Evolutionary conservation across 495 filamentous ascomycete species (phyloP).

Genomic region (Penicillium salamii): DNA sequence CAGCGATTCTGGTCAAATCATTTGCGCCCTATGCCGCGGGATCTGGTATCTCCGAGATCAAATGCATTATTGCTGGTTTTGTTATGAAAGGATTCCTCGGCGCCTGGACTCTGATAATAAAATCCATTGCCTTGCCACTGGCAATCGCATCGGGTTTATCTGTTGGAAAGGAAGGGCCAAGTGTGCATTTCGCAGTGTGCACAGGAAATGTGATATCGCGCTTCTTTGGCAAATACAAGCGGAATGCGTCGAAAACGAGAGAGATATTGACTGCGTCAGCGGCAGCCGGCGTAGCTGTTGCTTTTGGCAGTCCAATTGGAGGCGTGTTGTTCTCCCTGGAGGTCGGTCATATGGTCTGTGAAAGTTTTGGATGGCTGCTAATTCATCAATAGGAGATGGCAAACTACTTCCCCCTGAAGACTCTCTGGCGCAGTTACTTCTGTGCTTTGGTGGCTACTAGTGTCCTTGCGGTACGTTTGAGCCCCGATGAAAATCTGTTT

Average conservation of each 20-base stretch:
- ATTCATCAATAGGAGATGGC: conserved; percentile 74
- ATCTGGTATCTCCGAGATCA: conserved; percentile 98
- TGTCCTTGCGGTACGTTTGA: conserved; percentile 65
- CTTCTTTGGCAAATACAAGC: conserved; percentile 88
- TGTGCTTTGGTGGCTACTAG: conserved; percentile 95
- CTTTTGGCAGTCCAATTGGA: conserved; percentile 96
- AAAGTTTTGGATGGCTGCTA: conserved; percentile 7
- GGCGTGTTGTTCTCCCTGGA: conserved; percentile 96
- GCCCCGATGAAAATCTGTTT: neutral
- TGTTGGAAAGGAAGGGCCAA: conserved; percentile 96
- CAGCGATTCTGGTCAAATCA: conserved; percentile 82
- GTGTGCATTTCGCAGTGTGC: conserved; percentile 97
- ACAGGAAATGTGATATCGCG: conserved; percentile 95
- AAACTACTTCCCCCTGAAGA: conserved; percentile 96
- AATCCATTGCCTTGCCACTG: conserved; percentile 85
- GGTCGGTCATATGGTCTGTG: conserved; percentile 31
- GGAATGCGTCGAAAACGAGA: conserved; percentile 89
- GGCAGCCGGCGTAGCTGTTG: conserved; percentile 92
- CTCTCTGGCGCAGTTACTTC: conserved; percentile 97
- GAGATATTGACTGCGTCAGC: conserved; percentile 94
- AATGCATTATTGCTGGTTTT: conserved; percentile 99
- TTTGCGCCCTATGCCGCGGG: conserved; percentile 97
- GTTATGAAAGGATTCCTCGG: conserved; percentile 99
- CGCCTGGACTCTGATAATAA: conserved; percentile 89
- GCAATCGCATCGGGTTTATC: conserved; percentile 94